A percentile compares a stretch with the other conserved stretches of the same genome.
These are phyloP conservation scores for Colletotrichum abscissum DNA, from an alignment of 2,329 filamentous ascomycete species.

Conservation along the genomic window DNA sequence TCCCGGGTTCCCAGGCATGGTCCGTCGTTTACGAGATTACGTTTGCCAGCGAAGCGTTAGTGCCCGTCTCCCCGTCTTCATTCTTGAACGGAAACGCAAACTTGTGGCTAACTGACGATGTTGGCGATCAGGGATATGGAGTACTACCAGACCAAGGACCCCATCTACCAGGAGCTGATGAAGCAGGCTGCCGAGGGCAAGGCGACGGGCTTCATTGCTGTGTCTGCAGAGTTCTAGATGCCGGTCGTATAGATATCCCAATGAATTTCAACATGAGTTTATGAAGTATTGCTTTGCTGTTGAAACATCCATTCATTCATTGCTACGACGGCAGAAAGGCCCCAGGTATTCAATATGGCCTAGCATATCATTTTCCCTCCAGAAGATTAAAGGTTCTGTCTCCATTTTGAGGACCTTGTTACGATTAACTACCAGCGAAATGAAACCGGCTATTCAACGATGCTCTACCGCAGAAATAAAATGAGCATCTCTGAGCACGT, in stretches of 20 bases:
- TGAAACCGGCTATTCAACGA: too few species aligned
- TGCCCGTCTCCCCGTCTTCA: not conserved
- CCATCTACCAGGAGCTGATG: constrained; percentile 31
- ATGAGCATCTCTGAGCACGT: too few species aligned
- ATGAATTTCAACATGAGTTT: not conserved
- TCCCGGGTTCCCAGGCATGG: constrained; percentile 28
- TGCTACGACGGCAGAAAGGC: not conserved
- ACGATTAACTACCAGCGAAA: too few species aligned
- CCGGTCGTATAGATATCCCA: not conserved
- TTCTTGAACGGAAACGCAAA: too few species aligned
- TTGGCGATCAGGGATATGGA: constrained; percentile 23
- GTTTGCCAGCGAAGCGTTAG: constrained; percentile 20
- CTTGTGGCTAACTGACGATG: not conserved
- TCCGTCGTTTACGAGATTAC: constrained; percentile 29
- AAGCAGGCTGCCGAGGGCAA: constrained; percentile 31
- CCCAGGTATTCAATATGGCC: not conserved
- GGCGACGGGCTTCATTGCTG: constrained; percentile 25
- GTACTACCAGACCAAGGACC: constrained; percentile 31
- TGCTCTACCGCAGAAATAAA: too few species aligned
- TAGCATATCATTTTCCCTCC: not conserved
- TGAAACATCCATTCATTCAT: not conserved
- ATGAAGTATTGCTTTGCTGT: not conserved
- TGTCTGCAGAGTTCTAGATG: constrained; percentile 21
- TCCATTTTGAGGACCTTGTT: too few species aligned
- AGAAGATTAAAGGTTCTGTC: too few species aligned